Evolutionary conservation across 371 early-diverging fungal species (phyloP).

Genomic region (Actinomortierella wolfii): DNA sequence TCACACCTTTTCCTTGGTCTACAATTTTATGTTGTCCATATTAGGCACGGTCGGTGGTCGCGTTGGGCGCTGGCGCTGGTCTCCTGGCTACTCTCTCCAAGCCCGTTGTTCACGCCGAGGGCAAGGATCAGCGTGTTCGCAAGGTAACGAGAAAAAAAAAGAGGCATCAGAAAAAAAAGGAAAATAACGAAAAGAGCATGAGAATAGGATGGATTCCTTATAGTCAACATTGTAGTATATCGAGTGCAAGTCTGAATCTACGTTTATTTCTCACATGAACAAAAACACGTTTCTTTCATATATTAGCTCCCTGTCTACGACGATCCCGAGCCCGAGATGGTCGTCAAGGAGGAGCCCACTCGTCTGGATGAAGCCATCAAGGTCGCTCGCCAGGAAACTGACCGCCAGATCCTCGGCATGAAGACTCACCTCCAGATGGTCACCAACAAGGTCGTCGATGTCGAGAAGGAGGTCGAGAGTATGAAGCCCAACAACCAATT

Average conservation of each 20-base stretch:
- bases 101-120: constrained; percentile 28
- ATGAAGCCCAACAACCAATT: too few species aligned
- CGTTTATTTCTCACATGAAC: too few species aligned
- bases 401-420: constrained; percentile 43
- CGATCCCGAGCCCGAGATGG: constrained; percentile 44
- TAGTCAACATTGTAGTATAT: neutral
- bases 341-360: constrained; percentile 43
- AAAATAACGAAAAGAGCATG: neutral
- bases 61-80: constrained; percentile 26
- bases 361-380: constrained; percentile 42
- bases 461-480: constrained; percentile 47
- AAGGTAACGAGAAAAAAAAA: constrained; percentile 29
- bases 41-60: constrained; percentile 37
- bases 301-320: constrained; percentile 37
- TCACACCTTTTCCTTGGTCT: too few species aligned
- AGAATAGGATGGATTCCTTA: neutral
- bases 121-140: constrained; percentile 15
- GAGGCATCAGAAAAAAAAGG: neutral
- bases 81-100: constrained; percentile 25
- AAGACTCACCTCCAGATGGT: constrained; percentile 41
- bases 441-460: constrained; percentile 43
- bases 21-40: too few species aligned
- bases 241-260: neutral
- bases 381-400: constrained; percentile 42
- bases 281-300: neutral